A percentile compares a stretch with the other conserved stretches of the same genome.
phyloP scores from a whole-genome alignment of 2,329 filamentous ascomycete species.

The Trichoderma afroharzianum region DNA sequence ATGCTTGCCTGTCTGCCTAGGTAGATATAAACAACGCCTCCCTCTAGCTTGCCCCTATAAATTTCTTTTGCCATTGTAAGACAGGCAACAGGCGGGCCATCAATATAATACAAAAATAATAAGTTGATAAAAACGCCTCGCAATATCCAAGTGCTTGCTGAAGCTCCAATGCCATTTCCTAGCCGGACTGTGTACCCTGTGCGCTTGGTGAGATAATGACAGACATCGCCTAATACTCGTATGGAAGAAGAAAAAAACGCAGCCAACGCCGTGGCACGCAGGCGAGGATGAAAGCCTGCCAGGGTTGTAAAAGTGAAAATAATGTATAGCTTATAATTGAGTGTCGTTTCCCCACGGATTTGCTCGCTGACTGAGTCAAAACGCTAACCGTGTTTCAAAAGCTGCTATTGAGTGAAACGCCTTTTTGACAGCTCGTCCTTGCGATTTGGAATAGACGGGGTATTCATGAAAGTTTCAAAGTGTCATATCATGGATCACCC shows the following conservation, averaged over 20 bases:
- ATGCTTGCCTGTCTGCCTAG: background rate
- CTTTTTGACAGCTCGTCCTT: background rate
- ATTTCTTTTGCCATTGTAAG: background rate
- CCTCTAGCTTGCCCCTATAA: background rate
- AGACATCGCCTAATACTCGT: background rate
- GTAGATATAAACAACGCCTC: background rate
- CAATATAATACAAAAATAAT: background rate
- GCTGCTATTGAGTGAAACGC: background rate
- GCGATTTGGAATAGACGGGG: background rate
- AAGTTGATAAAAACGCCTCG: conserved; percentile 1
- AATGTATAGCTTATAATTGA: background rate
- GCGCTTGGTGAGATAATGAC: background rate
- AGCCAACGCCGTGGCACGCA: background rate
- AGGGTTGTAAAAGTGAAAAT: background rate
- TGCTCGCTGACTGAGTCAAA: background rate
- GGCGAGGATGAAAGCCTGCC: background rate
- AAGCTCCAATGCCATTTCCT: conserved; percentile 6
- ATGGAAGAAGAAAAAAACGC: background rate
- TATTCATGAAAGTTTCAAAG: background rate
- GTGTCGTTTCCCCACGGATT: background rate
- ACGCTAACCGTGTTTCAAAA: background rate
- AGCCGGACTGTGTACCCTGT: background rate
- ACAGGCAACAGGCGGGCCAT: background rate
- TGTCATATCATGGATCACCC: background rate
- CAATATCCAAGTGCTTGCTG: conserved; percentile 5